Evolutionary conservation across 1,284 basidiomycete species (phyloP), one percentile per base, ranked within the genome.

Genomic region (Ceratorhiza oryzae-sativae): DNA sequence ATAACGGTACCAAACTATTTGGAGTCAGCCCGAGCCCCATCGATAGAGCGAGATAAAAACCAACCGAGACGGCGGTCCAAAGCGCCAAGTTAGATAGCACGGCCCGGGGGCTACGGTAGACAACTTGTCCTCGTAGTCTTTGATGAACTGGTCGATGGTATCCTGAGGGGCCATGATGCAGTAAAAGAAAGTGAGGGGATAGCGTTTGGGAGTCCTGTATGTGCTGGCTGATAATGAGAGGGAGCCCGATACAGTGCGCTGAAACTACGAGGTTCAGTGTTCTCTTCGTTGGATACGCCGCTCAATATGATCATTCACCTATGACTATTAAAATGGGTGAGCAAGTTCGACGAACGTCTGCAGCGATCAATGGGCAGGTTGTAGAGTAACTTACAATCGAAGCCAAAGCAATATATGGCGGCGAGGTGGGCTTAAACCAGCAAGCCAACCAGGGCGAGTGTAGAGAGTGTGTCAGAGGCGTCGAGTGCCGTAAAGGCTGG

Each of bases 71-170:
- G 62, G 83, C 81, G 73, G 84, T 83, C 90, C 91, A 93, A 55
- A 93, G 81, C 39, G 83, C 87, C 72, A 94, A 86, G 82, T 97
- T 95, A 23, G 89, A 90, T 72, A 86, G 90, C 27, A 97, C 93
- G 72, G 94, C 92, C 74, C 86, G 85, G 81, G 93, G 91, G 12
- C 80, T 10, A 81, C 80, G 46, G 76, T 62, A 15, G 78, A 78
- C 46, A 80, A 76, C 53, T 79, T 78, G 23, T 75, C 71, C 51
- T 80, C 76, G 61, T 79, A 77, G 20, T 68, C 60, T 34, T 78
- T 74, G 39, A 81, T 76, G 34, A 79, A 73, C 45, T 76, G 76
- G 48, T 78, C 74, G 49, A 75, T 76, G 41, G 51, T 55, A 59
- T 77, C 74, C 36, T 71, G 56, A 9, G 76, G 74, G 6, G 77